phyloP scores from a whole-genome alignment of 2,329 filamentous ascomycete species.

The Talaromyces piceae region DNA sequence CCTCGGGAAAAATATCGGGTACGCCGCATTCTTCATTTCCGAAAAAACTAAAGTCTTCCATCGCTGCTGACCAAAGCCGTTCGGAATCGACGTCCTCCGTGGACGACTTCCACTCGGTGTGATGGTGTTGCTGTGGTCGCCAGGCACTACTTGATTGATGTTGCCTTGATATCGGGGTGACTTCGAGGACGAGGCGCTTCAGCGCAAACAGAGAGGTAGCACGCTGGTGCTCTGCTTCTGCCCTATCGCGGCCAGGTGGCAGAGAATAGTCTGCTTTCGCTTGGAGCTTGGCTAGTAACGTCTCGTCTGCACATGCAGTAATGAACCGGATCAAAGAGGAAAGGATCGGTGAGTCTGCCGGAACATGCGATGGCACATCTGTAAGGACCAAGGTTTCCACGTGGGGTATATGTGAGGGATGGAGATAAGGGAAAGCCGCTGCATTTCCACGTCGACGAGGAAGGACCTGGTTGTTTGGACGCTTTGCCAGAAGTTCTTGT shows the following conservation, averaged over 20 bases:
- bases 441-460: slow-evolving; percentile 21
- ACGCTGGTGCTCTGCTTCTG: slow-evolving; percentile 41
- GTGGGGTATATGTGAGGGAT: slow-evolving; percentile 49
- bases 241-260: slow-evolving; percentile 48
- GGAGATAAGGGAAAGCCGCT: slow-evolving; percentile 34
- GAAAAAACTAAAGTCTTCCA: slow-evolving; percentile 56
- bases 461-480: slow-evolving; percentile 25
- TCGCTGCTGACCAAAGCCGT: slow-evolving; percentile 52
- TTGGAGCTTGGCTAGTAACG: slow-evolving; percentile 44
- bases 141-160: slow-evolving; percentile 22
- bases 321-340: slow-evolving; percentile 47
- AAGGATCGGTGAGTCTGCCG: slow-evolving; percentile 34
- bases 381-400: slow-evolving; percentile 50
- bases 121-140: slow-evolving; percentile 38
- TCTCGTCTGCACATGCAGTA: slow-evolving; percentile 49
- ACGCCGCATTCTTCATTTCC: slow-evolving; percentile 50
- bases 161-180: slow-evolving; percentile 29
- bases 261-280: slow-evolving; percentile 51
- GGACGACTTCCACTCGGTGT: slow-evolving; percentile 43
- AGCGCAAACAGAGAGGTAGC: slow-evolving; percentile 49
- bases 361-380: slow-evolving; percentile 44
- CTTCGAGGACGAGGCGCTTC: slow-evolving; percentile 49
- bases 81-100: slow-evolving; percentile 55
- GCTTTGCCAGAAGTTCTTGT: slow-evolving; percentile 31
- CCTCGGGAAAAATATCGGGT: slow-evolving; percentile 26